phyloP scores from a whole-genome alignment of 2,329 filamentous ascomycete species.

The Penicillium sp. region DNA sequence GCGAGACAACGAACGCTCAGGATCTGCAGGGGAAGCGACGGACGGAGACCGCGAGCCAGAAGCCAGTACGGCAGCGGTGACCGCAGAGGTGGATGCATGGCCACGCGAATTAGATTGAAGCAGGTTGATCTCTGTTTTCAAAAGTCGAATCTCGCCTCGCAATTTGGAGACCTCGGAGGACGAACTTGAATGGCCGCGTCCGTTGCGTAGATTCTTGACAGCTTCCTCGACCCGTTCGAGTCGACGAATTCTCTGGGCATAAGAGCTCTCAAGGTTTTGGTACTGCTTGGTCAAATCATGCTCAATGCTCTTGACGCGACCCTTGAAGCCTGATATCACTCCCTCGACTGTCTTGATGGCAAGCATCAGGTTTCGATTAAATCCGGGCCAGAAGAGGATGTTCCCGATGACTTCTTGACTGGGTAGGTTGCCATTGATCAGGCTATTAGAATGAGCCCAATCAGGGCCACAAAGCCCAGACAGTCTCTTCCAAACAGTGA shows the following conservation, averaged over 20 bases:
- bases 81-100: conserved; percentile 52
- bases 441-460: conserved; percentile 86
- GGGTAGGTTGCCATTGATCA: conserved; percentile 85
- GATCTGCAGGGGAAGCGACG: conserved; percentile 28
- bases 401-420: conserved; percentile 84
- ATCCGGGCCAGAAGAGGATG: conserved; percentile 75
- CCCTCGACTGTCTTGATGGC: conserved; percentile 87
- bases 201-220: conserved; percentile 63
- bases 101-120: conserved; percentile 67
- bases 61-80: conserved; percentile 38
- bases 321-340: conserved; percentile 76
- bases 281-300: conserved; percentile 91
- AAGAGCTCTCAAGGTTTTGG: conserved; percentile 77
- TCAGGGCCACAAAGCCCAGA: conserved; percentile 85
- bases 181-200: conserved; percentile 34
- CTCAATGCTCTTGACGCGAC: conserved; percentile 82
- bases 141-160: conserved; percentile 62
- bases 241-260: conserved; percentile 80
- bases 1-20: conserved; percentile 55
- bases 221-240: conserved; percentile 84
- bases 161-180: conserved; percentile 63
- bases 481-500: conserved; percentile 88
- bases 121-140: conserved; percentile 68
- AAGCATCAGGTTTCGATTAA: conserved; percentile 84
- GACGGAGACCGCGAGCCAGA: conserved; percentile 26